Evolutionary conservation across 148 eudicot species (phyloP).

Genomic region (Arbutus unedo): DNA sequence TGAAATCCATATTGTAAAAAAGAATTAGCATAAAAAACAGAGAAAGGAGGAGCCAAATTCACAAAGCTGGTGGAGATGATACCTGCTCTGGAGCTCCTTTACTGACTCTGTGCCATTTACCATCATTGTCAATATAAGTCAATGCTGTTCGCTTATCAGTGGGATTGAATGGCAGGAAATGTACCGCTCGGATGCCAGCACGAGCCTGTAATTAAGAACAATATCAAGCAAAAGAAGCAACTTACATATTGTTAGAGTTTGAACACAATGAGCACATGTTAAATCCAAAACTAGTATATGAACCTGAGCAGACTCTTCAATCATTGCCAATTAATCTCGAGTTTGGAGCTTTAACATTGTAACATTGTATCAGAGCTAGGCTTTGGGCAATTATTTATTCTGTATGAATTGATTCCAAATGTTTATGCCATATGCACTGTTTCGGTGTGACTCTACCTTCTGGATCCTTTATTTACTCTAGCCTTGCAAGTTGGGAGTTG

Average conservation of each 20-base stretch:
- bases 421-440: no score
- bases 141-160: conserved; percentile 96
- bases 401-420: no score
- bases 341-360: no score
- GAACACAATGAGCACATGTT: background rate
- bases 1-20: conserved; percentile 25
- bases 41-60: background rate
- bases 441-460: no score
- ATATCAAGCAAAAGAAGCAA: conserved; percentile 18
- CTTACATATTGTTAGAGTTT: background rate
- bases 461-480: no score
- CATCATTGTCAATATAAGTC: conserved; percentile 80
- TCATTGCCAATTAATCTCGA: no score
- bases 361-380: no score
- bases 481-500: no score
- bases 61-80: conserved; percentile 13
- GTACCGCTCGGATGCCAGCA: conserved; percentile 86
- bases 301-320: no score
- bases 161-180: conserved; percentile 94
- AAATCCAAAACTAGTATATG: background rate
- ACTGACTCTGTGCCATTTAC: conserved; percentile 94
- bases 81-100: conserved; percentile 99
- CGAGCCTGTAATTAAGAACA: conserved; percentile 59
- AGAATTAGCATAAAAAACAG: conserved; percentile 10
- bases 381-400: no score